A percentile compares a stretch with the other conserved stretches of the same genome.
phyloP scores from a whole-genome alignment of 192 early-diverging fungal genomes.

The Glomus cerebriforme region DNA sequence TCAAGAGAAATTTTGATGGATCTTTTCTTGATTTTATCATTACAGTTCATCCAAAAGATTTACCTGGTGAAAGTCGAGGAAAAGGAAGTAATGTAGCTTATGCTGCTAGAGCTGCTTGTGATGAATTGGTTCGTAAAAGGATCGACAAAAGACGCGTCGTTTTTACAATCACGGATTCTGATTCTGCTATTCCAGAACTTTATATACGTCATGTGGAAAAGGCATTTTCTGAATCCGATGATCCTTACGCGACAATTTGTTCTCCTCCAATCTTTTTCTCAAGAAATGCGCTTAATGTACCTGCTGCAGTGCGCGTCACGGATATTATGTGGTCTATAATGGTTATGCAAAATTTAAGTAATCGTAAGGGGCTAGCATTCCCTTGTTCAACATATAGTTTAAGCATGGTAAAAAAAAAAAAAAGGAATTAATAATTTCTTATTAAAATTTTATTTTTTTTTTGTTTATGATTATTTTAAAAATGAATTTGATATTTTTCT shows the following conservation, averaged over 20 bases:
- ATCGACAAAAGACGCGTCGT: conserved; percentile 59
- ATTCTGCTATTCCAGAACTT: conserved; percentile 72
- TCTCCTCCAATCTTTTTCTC: conserved; percentile 56
- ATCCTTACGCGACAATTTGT: conserved; percentile 47
- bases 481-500: not conserved
- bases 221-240: conserved; percentile 42
- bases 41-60: conserved; percentile 66
- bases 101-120: conserved; percentile 51
- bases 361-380: conserved; percentile 59
- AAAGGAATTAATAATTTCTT: not conserved
- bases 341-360: conserved; percentile 72
- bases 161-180: conserved; percentile 74
- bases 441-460: not conserved
- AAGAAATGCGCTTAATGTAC: conserved; percentile 68
- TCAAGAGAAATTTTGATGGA: conserved; percentile 57
- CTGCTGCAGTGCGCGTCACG: conserved; percentile 68
- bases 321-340: conserved; percentile 78
- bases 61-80: conserved; percentile 69
- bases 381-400: conserved; percentile 80
- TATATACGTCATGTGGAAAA: conserved; percentile 58
- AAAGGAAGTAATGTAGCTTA: conserved; percentile 75
- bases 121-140: conserved; percentile 36
- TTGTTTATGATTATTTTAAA: not conserved
- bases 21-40: conserved; percentile 70
- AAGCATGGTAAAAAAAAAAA: conserved; percentile 52